These are phyloP conservation scores for Rosa multiflora DNA, from an alignment of 306 rosid genomes.

Conservation along the genomic window DNA sequence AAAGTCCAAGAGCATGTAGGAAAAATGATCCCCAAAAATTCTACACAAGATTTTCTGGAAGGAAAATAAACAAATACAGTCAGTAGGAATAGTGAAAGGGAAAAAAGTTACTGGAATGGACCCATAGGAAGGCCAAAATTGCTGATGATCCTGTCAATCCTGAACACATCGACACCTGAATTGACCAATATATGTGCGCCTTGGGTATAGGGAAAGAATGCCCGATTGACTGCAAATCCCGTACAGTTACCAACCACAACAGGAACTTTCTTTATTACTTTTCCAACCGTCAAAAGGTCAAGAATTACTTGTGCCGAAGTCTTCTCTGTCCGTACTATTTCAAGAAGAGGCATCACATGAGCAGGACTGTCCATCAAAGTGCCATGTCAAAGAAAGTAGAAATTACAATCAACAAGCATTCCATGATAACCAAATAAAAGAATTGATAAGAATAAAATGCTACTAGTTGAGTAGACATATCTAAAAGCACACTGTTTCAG, in stretches of 20 bases:
- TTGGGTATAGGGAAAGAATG: slow-evolving; percentile 91
- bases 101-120: slow-evolving; percentile 81
- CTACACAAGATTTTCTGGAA: neutral
- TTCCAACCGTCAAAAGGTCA: slow-evolving; percentile 82
- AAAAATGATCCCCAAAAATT: neutral
- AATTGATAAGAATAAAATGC: neutral
- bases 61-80: slow-evolving; percentile 19
- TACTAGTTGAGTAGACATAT: neutral
- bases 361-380: slow-evolving; percentile 83
- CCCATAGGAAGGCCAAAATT: slow-evolving; percentile 90
- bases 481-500: neutral
- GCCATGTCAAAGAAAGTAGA: slow-evolving; percentile 23
- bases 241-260: slow-evolving; percentile 97
- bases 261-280: slow-evolving; percentile 80
- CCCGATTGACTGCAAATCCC: slow-evolving; percentile 93
- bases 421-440: neutral
- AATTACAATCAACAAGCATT: neutral
- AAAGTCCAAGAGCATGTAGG: neutral
- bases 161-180: slow-evolving; percentile 82
- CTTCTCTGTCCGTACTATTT: slow-evolving; percentile 81
- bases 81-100: slow-evolving; percentile 16
- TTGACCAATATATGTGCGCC: slow-evolving; percentile 61
- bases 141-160: slow-evolving; percentile 72
- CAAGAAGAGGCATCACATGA: slow-evolving; percentile 96
- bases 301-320: slow-evolving; percentile 92